A percentile compares a stretch with the other conserved stretches of the same genome.
Evolutionary conservation across 169 alveolate species (phyloP).

Genomic region (Perkinsus marinus): DNA sequence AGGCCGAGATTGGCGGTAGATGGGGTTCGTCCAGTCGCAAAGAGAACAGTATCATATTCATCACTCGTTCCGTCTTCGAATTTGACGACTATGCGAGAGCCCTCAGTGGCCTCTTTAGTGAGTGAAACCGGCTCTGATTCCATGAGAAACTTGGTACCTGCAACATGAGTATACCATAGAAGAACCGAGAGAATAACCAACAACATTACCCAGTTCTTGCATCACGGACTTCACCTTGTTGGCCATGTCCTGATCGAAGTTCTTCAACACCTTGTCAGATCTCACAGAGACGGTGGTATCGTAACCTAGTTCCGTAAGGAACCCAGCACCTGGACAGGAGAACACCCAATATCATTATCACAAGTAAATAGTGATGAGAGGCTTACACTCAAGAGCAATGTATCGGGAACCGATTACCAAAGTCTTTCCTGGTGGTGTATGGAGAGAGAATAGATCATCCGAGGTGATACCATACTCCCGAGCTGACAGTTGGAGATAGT

Average conservation of each 20-base stretch:
- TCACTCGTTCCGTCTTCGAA: slow-evolving; percentile 57
- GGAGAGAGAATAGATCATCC: slow-evolving; percentile 83
- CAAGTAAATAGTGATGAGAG: background rate
- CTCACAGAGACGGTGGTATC: slow-evolving; percentile 70
- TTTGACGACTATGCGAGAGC: slow-evolving; percentile 16
- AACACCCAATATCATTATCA: background rate
- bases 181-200: slow-evolving; percentile 34
- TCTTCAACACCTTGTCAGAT: slow-evolving; percentile 54
- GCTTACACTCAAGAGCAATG: slow-evolving; percentile 85
- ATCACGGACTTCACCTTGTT: slow-evolving; percentile 24
- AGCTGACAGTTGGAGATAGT: slow-evolving; percentile 35
- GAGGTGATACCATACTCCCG: slow-evolving; percentile 79
- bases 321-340: slow-evolving; percentile 67
- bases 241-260: background rate
- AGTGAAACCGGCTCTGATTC: background rate
- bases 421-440: slow-evolving; percentile 79
- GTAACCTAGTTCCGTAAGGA: slow-evolving; percentile 76
- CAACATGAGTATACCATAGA: slow-evolving; percentile 63
- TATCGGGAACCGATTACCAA: slow-evolving; percentile 92
- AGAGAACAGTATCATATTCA: slow-evolving; percentile 80
- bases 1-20: slow-evolving; percentile 56
- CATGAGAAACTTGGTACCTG: background rate
- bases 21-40: slow-evolving; percentile 92
- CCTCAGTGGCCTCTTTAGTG: background rate
- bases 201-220: slow-evolving; percentile 68